These are phyloP conservation scores for Phytopythium mirpurense DNA, from an alignment of 352 stramenopile genomes.

Conservation along the genomic window DNA sequence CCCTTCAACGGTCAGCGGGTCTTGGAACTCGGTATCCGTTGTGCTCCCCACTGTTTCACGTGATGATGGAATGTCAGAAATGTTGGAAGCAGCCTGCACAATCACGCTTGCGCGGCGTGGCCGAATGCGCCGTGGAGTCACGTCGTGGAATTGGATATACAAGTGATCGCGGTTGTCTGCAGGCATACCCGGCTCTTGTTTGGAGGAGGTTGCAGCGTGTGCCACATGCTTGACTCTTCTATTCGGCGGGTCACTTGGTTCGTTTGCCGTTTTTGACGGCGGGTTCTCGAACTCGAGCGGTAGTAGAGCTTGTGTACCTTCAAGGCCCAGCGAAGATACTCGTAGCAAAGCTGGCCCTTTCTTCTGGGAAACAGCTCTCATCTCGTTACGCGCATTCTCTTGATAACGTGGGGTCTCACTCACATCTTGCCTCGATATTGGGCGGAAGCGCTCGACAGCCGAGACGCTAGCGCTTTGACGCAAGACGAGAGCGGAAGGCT, in stretches of 20 bases:
- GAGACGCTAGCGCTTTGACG: slow-evolving; percentile 31
- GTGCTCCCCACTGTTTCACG: not conserved
- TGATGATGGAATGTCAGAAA: not conserved
- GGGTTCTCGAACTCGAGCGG: too few relatives aligned
- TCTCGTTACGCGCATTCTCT: not conserved
- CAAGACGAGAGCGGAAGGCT: slow-evolving; percentile 18
- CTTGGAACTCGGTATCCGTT: not conserved
- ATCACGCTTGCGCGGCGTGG: slow-evolving; percentile 5
- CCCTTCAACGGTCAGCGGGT: not conserved
- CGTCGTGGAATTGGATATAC: slow-evolving; percentile 60
- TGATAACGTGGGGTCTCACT: not conserved
- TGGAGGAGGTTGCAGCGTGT: not conserved
- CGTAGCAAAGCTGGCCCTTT: slow-evolving; percentile 10
- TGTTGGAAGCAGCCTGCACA: not conserved
- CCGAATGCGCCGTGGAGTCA: slow-evolving; percentile 24
- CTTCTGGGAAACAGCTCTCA: not conserved
- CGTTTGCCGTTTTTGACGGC: not conserved
- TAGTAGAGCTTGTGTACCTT: not conserved
- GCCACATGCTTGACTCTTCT: not conserved
- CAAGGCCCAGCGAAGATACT: slow-evolving; percentile 10
- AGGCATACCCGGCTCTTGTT: not conserved
- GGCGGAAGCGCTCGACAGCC: slow-evolving; percentile 35
- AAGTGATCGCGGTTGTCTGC: slow-evolving; percentile 3
- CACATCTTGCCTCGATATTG: slow-evolving; percentile 19
- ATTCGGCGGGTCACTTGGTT: not conserved